Evolutionary conservation across 2,329 filamentous ascomycete species (phyloP).

Genomic region (Elsinoe batatas): DNA sequence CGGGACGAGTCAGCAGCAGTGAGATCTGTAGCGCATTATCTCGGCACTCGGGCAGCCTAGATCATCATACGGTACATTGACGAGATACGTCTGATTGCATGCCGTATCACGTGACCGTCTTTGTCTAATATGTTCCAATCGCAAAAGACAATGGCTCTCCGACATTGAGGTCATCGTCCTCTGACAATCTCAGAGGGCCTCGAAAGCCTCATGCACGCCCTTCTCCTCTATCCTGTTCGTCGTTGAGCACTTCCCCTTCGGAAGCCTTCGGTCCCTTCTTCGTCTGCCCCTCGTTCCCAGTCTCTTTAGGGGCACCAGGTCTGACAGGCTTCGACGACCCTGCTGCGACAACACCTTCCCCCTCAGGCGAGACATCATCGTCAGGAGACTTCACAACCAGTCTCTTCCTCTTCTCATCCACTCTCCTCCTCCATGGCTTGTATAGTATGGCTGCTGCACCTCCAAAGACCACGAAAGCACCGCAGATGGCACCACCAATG

Average conservation of each 20-base stretch:
- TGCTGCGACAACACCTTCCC: not conserved
- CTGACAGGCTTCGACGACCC: not conserved
- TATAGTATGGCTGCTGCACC: conserved; percentile 64
- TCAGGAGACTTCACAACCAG: conserved; percentile 7
- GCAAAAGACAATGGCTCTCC: too few species aligned
- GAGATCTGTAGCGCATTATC: not conserved
- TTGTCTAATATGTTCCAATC: too few species aligned
- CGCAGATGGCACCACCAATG: conserved; percentile 79
- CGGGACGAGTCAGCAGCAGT: not conserved
- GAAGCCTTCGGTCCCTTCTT: not conserved
- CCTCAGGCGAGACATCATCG: conserved; percentile 8
- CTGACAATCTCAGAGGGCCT: too few species aligned
- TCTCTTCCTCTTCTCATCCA: conserved; percentile 32
- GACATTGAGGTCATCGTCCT: too few species aligned
- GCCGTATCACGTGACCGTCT: too few species aligned
- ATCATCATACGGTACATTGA: too few species aligned
- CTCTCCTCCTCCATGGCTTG: conserved; percentile 61
- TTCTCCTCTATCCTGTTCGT: not conserved
- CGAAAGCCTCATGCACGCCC: not conserved
- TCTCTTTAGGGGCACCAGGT: not conserved
- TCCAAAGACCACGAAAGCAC: conserved; percentile 70
- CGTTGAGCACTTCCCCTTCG: not conserved
- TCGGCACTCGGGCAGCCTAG: not conserved
- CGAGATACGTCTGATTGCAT: too few species aligned
- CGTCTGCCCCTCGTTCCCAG: not conserved